Percentiles rank a stretch among this genome's conserved stretches.
phyloP scores from a whole-genome alignment of 257 asterid genomes.

The Fraxinus excelsior region DNA sequence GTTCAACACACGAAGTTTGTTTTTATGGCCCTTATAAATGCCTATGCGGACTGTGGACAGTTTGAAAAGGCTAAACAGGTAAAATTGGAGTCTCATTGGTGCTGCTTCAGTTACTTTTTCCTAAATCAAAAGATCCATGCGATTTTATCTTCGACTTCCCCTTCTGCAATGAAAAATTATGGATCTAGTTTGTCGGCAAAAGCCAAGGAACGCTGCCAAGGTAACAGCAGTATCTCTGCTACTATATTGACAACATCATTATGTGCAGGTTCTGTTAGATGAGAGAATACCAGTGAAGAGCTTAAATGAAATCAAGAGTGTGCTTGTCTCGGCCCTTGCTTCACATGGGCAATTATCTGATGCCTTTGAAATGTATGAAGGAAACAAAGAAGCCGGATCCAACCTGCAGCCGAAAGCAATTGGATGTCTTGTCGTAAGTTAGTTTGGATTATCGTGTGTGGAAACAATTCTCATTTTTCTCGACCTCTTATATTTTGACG shows the following conservation, averaged over 20 bases:
- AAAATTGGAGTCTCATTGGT: conserved; percentile 21
- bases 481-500: conserved; percentile 5
- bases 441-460: conserved; percentile 12
- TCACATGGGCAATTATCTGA: conserved; percentile 68
- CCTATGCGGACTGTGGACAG: conserved; percentile 79
- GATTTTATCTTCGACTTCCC: conserved; percentile 9
- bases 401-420: conserved; percentile 65
- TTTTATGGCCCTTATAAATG: conserved; percentile 78
- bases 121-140: conserved; percentile 4
- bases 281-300: conserved; percentile 46
- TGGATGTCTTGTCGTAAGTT: conserved; percentile 70
- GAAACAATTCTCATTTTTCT: not conserved
- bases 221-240: conserved; percentile 9
- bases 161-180: not conserved
- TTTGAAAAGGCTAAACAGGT: conserved; percentile 82
- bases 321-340: conserved; percentile 84
- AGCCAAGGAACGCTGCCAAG: not conserved
- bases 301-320: conserved; percentile 66
- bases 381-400: conserved; percentile 54
- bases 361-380: conserved; percentile 70
- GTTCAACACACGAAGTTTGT: conserved; percentile 63
- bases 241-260: conserved; percentile 19
- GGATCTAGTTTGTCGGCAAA: not conserved
- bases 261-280: conserved; percentile 57
- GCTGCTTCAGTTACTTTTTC: conserved; percentile 18